phyloP scores from a whole-genome alignment of 495 filamentous ascomycete species.

The Aspergillus conjunctus region DNA sequence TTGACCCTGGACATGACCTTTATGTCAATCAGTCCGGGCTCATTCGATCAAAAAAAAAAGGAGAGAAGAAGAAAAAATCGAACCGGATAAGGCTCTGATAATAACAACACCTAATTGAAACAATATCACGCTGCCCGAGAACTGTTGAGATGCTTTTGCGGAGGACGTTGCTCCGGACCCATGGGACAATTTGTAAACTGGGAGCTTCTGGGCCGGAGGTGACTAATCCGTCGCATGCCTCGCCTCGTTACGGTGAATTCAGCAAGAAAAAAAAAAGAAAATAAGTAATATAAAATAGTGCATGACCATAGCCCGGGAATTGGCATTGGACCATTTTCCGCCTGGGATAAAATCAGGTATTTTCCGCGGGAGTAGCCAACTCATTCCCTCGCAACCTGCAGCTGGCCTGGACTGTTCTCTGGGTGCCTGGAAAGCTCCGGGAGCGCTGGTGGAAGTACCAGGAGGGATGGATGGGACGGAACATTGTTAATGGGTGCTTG shows the following conservation, averaged over 20 bases:
- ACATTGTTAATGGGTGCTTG: no score
- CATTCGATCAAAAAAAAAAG: background rate
- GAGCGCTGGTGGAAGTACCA: background rate
- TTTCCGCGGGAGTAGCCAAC: slow-evolving; percentile 7
- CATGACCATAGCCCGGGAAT: background rate
- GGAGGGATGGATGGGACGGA: background rate
- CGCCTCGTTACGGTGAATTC: slow-evolving; percentile 1
- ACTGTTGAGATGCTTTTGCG: background rate
- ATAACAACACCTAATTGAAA: background rate
- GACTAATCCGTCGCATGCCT: background rate
- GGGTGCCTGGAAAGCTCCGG: background rate
- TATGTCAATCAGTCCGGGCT: background rate
- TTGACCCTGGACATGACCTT: background rate
- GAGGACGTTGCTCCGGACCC: slow-evolving; percentile 1
- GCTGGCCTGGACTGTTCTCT: background rate
- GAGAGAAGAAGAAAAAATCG: background rate
- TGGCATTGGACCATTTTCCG: background rate
- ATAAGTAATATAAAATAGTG: background rate
- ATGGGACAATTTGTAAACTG: background rate
- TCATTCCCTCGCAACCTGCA: background rate
- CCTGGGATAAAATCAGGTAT: background rate
- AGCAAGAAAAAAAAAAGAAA: background rate
- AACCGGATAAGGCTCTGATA: background rate
- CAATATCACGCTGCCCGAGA: background rate
- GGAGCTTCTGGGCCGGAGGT: slow-evolving; percentile 3